Percentiles rank a stretch among this genome's conserved stretches.
Conservation (phyloP, 768 basidiomycete genomes). For the Collybiopsis confluens region DNA sequence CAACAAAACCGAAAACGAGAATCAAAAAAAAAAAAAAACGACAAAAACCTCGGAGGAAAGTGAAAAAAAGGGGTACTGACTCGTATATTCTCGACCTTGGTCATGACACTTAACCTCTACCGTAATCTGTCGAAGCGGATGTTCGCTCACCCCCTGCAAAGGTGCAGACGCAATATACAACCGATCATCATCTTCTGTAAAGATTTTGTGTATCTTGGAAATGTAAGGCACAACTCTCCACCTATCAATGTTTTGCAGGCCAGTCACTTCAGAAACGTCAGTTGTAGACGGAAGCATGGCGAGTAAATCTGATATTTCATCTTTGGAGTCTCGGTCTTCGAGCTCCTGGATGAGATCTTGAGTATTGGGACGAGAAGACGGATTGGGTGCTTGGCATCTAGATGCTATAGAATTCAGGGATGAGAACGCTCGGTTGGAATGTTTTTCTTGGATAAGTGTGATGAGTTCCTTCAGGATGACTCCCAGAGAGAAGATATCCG, state of each 20-base stretch:
- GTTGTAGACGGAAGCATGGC: background rate
- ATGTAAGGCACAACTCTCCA: conserved; percentile 1
- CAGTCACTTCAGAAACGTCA: background rate
- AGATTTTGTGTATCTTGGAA: background rate
- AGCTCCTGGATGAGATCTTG: background rate
- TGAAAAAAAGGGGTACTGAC: background rate
- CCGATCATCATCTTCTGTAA: background rate
- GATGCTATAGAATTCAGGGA: background rate
- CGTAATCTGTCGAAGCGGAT: conserved; percentile 1
- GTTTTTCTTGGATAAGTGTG: background rate
- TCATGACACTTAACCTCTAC: conserved; percentile 8
- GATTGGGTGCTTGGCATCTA: background rate
- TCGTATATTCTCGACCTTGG: conserved; percentile 1
- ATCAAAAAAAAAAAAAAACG: too few species aligned
- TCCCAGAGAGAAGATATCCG: background rate
- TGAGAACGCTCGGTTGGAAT: background rate
- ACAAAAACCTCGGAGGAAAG: too few species aligned
- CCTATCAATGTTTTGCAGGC: background rate
- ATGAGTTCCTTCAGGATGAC: background rate
- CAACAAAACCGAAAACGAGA: too few species aligned
- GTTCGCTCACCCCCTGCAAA: background rate
- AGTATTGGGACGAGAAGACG: background rate
- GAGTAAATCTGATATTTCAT: background rate
- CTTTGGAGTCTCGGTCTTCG: background rate
- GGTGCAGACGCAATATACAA: conserved; percentile 1